phyloP scores from a whole-genome alignment of 345 rosid genomes.

The Salix caprea region DNA sequence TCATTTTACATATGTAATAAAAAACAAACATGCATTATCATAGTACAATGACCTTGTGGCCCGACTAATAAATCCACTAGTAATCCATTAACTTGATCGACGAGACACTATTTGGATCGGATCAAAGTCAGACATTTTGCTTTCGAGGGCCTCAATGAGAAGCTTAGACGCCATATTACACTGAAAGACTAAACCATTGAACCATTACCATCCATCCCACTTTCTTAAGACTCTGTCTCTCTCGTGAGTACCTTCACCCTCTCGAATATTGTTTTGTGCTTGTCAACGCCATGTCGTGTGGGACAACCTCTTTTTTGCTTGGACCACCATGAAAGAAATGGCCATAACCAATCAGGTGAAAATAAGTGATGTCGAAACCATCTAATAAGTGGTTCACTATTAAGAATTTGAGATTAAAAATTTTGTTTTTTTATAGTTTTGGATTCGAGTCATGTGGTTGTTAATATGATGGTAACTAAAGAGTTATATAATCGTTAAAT shows the following conservation, averaged over 20 bases:
- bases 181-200: neutral
- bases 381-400: no score
- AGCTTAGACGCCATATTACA: neutral
- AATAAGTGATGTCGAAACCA: no score
- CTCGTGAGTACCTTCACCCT: neutral
- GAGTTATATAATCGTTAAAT: fast-evolving
- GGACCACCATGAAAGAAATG: neutral
- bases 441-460: no score
- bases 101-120: no score
- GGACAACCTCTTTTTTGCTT: neutral
- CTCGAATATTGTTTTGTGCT: neutral
- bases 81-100: no score
- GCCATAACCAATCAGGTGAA: neutral
- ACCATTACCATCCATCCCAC: neutral
- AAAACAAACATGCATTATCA: no score
- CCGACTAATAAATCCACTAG: no score
- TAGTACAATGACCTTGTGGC: no score
- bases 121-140: no score
- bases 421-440: no score
- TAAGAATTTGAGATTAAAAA: no score
- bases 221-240: neutral
- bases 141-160: neutral
- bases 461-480: fast-evolving
- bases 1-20: no score
- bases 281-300: neutral